These are phyloP conservation scores for Phytophthora kernoviae DNA, from an alignment of 352 stramenopile genomes.

Conservation along the genomic window DNA sequence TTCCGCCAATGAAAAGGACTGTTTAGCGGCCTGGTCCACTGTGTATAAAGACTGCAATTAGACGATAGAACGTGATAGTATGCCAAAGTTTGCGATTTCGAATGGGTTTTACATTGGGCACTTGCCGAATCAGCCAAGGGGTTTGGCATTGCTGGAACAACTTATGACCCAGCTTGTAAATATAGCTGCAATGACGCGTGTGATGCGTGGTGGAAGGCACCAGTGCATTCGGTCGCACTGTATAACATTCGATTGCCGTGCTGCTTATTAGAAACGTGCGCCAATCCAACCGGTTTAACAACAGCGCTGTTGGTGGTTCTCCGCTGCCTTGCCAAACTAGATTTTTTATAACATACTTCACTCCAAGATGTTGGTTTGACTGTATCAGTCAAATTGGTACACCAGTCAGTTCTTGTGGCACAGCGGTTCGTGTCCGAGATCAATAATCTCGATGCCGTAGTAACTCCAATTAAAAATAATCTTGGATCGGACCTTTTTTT, in stretches of 20 bases:
- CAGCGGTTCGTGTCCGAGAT: no score
- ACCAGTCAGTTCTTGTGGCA: no score
- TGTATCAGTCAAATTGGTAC: no score
- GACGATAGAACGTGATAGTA: not conserved
- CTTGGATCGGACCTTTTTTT: no score
- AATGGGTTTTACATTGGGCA: conserved; percentile 7
- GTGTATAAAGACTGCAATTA: not conserved
- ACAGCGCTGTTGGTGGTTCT: no score
- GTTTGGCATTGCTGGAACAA: not conserved
- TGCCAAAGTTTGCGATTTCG: conserved; percentile 7
- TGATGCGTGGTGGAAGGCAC: not conserved
- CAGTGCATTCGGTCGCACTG: not conserved
- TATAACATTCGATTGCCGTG: conserved; percentile 10
- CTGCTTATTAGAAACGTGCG: no score
- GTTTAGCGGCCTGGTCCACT: conserved; percentile 1
- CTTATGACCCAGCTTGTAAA: conserved; percentile 5
- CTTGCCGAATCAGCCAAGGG: not conserved
- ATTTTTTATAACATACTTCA: no score
- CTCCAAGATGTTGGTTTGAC: no score
- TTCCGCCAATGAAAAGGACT: not conserved
- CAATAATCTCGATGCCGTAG: no score
- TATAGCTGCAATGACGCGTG: not conserved
- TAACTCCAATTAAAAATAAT: no score
- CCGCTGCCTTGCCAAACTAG: no score
- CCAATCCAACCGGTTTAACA: no score